Evolutionary conservation across 768 basidiomycete species (phyloP).

Genomic region (Pluteus cervinus): DNA sequence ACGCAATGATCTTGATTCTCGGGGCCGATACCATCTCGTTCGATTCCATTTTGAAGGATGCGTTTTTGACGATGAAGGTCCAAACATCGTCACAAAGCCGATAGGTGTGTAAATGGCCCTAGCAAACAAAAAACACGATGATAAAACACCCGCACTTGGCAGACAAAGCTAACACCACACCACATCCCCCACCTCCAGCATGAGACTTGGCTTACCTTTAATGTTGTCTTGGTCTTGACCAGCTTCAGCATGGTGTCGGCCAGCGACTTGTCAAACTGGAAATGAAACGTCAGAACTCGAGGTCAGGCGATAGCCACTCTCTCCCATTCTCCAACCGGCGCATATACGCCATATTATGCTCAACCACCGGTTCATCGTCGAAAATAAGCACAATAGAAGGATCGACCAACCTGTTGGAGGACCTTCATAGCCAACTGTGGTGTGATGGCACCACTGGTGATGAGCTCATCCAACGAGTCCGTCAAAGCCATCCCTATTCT

Average conservation of each 20-base stretch:
- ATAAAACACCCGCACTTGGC: neutral
- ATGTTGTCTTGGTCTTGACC: constrained; percentile 90
- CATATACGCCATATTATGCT: too few relatives aligned
- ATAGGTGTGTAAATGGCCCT: constrained; percentile 92
- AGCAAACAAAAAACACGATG: constrained; percentile 3
- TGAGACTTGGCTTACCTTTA: constrained; percentile 58
- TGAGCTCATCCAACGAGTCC: constrained; percentile 97
- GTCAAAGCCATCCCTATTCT: constrained; percentile 98
- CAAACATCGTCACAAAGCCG: constrained; percentile 94
- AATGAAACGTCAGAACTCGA: neutral
- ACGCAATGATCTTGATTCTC: constrained; percentile 96
- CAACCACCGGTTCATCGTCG: too few relatives aligned
- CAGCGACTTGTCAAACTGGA: constrained; percentile 92
- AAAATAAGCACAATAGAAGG: too few relatives aligned
- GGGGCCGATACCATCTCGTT: constrained; percentile 68
- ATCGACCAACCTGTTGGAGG: constrained; percentile 98
- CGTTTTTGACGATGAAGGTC: constrained; percentile 96
- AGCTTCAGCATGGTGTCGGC: constrained; percentile 90
- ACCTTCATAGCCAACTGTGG: constrained; percentile 99
- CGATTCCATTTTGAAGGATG: constrained; percentile 93
- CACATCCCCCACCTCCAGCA: neutral
- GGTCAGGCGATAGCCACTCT: too few relatives aligned
- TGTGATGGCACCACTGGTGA: constrained; percentile 93
- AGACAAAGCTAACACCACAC: too few relatives aligned
- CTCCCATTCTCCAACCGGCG: too few relatives aligned